phyloP scores from a whole-genome alignment of 1,284 basidiomycete species.

The Sparassis latifolia region DNA sequence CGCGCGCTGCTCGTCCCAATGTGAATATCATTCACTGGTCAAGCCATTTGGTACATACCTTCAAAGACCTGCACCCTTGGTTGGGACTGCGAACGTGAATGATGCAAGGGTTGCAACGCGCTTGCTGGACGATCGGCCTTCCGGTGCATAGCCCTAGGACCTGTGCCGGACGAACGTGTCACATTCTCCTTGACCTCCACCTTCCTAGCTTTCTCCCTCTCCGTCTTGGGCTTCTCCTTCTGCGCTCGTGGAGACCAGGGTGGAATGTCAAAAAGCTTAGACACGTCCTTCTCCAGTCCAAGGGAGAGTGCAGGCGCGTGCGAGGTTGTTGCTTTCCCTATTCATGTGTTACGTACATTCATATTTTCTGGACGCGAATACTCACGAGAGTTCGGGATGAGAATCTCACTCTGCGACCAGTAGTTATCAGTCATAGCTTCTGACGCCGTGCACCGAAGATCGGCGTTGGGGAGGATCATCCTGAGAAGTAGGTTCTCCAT shows the following conservation, averaged over 20 bases:
- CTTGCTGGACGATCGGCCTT: conserved; percentile 5
- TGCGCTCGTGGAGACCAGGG: conserved; percentile 26
- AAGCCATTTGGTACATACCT: conserved; percentile 5
- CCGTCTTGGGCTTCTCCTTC: conserved; percentile 9
- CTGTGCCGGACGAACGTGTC: conserved; percentile 3
- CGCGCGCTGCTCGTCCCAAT: conserved; percentile 6
- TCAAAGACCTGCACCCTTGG: conserved; percentile 16
- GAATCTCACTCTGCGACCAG: conserved; percentile 37
- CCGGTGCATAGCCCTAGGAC: conserved; percentile 6
- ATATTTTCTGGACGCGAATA: background rate
- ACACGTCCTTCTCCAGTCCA: conserved; percentile 40
- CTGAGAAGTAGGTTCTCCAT: conserved; percentile 60
- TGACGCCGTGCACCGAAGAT: conserved; percentile 59
- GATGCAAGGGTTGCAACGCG: conserved; percentile 8
- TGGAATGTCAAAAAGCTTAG: conserved; percentile 35
- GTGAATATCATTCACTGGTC: background rate
- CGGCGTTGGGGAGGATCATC: conserved; percentile 76
- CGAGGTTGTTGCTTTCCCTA: conserved; percentile 48
- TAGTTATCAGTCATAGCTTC: conserved; percentile 63
- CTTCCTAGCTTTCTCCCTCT: conserved; percentile 4
- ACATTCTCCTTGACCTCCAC: conserved; percentile 11
- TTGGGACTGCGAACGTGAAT: conserved; percentile 25
- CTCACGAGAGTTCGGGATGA: conserved; percentile 4
- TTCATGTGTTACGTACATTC: background rate
- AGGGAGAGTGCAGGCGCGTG: conserved; percentile 32